phyloP scores from a whole-genome alignment of 1,284 basidiomycete species.

The Porogramme epimiltina region DNA sequence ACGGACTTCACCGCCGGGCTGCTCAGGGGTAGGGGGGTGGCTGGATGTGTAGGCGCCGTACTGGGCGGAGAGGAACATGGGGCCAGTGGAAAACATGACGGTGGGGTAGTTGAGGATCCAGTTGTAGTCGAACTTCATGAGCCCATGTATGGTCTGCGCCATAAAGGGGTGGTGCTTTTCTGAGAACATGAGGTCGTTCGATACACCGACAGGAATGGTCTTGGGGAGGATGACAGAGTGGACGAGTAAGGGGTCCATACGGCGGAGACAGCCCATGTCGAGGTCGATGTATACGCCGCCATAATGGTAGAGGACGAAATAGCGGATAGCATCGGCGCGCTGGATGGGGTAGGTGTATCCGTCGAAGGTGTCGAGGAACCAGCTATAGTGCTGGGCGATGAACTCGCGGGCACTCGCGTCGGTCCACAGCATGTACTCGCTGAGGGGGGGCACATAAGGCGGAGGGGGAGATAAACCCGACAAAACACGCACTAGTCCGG shows the following conservation, averaged over 20 bases:
- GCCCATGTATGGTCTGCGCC: slow-evolving; percentile 90
- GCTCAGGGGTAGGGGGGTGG: slow-evolving; percentile 58
- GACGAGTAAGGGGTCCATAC: slow-evolving; percentile 85
- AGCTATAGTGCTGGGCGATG: slow-evolving; percentile 85
- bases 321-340: slow-evolving; percentile 96
- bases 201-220: slow-evolving; percentile 96
- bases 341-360: slow-evolving; percentile 94
- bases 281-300: slow-evolving; percentile 97
- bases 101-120: slow-evolving; percentile 97
- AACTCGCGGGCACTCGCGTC: slow-evolving; percentile 90
- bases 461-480: slow-evolving; percentile 10
- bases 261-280: slow-evolving; percentile 93
- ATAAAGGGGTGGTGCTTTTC: slow-evolving; percentile 88
- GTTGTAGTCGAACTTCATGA: slow-evolving; percentile 91
- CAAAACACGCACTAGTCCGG: slow-evolving; percentile 84
- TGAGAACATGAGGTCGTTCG: slow-evolving; percentile 96
- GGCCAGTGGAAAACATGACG: slow-evolving; percentile 99
- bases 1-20: slow-evolving; percentile 72
- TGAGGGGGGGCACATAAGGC: slow-evolving; percentile 35
- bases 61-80: slow-evolving; percentile 91
- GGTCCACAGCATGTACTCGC: slow-evolving; percentile 97
- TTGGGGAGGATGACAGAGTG: slow-evolving; percentile 92
- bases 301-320: slow-evolving; percentile 95
- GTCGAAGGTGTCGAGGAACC: slow-evolving; percentile 94
- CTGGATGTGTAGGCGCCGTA: slow-evolving; percentile 82